Base-by-base conservation (phyloP, 2,329 filamentous ascomycete species). In the Trichoderma semiorbis region DNA sequence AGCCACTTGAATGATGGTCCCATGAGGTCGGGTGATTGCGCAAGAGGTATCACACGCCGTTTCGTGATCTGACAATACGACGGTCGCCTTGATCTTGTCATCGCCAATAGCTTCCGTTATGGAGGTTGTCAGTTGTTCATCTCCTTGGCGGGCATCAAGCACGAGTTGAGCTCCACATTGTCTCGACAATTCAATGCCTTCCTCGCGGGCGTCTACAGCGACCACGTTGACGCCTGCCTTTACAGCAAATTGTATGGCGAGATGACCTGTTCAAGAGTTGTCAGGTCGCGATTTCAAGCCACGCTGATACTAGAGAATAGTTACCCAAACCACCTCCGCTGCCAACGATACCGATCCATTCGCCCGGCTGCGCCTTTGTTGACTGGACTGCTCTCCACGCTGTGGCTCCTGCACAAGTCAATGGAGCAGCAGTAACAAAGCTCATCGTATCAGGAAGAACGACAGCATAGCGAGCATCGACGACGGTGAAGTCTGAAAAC, bases 341-440 rank as follows among this genome's bases (percentile, higher is more conserved):
- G 3, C 68, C 68, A 14, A 70, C 36, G 18, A 70, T 70, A 28
- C 34, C 68, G n/a, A 70, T 36, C 57, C 60, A 64, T 32, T 70
- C 55, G 10, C 68, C 68, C 1, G 34, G 28, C 21, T 43, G 21
- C 11, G 61, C 30, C 18, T 24, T 21, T n/a, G 43, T 55, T 5
- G 21, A 47, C 30, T 50, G n/a, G 3, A 66, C 28, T 3, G 39
- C 63, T 39, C 63, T 39, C 63, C 63, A 66, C 26, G 21, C 63
- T 1, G 63, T 66, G 16, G 30, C 30, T 18, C 63, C 63, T 7
- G 63, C 63, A 21, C 63, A 66, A 24, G 63, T 47, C 18, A 66
- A 55, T 6, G 63, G 63, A 12, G 43, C 47, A 7, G 63, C 43
- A 5, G 34, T 47, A 4, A 55, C 43, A 30, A 66, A 66, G 43